Conservation (phyloP, 2,329 filamentous ascomycete genomes). For the Cercospora sp. region DNA sequence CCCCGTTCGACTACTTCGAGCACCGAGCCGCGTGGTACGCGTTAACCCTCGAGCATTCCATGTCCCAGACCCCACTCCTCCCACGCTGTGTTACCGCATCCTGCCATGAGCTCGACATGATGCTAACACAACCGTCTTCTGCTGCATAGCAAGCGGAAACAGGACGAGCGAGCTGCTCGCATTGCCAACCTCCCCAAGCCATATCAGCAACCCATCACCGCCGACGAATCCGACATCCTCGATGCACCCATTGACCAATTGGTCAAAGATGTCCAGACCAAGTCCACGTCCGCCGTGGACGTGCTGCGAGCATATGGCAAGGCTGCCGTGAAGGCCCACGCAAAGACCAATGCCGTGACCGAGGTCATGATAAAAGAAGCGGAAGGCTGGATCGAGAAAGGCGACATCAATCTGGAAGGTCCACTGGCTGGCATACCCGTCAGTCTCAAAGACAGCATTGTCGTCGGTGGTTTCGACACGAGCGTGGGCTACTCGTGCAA, state of each 20-base stretch:
- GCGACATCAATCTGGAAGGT: constrained; percentile 69
- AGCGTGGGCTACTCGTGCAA: constrained; percentile 78
- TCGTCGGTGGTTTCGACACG: constrained; percentile 79
- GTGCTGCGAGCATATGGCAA: constrained; percentile 86
- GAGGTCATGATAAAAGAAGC: constrained; percentile 80
- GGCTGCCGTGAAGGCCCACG: constrained; percentile 77
- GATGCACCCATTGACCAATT: constrained; percentile 73
- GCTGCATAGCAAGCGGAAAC: constrained; percentile 68
- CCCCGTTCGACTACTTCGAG: constrained; percentile 65
- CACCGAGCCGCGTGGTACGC: constrained; percentile 70
- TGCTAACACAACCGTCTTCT: constrained; percentile 1
- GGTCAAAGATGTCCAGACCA: constrained; percentile 74
- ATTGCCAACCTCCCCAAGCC: constrained; percentile 65
- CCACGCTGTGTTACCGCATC: constrained; percentile 17
- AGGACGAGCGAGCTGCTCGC: constrained; percentile 68
- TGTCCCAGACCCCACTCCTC: constrained; percentile 18
- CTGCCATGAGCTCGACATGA: background rate
- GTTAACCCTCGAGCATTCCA: constrained; percentile 10
- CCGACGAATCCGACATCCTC: constrained; percentile 66
- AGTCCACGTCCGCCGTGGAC: constrained; percentile 64
- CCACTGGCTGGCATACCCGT: constrained; percentile 85
- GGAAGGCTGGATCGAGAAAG: constrained; percentile 65
- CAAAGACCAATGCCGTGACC: constrained; percentile 85
- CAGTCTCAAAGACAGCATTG: constrained; percentile 74
- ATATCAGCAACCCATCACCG: constrained; percentile 67